Conservation (phyloP, 495 filamentous ascomycete genomes). For the Neurospora terricola region DNA sequence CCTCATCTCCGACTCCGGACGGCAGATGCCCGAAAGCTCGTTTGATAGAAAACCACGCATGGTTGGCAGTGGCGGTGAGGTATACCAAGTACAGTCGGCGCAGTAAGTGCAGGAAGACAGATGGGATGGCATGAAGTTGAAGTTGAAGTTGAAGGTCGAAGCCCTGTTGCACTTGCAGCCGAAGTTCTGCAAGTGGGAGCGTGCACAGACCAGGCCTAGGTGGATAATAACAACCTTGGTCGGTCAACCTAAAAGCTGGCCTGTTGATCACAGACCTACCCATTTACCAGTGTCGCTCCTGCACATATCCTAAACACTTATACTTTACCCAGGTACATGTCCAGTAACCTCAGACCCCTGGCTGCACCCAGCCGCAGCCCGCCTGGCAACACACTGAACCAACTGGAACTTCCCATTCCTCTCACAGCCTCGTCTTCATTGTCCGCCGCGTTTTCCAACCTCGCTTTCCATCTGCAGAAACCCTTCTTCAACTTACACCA, state of each 20-base stretch:
- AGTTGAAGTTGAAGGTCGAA: neutral
- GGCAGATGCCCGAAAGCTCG: no score
- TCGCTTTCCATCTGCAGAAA: neutral
- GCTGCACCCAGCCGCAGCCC: neutral
- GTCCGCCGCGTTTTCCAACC: neutral
- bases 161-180: neutral
- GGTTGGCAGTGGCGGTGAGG: neutral
- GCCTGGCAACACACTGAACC: neutral
- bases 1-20: no score
- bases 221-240: neutral
- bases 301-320: neutral
- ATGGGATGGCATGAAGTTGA: neutral
- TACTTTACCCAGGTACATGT: neutral
- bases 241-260: neutral
- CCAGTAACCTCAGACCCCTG: neutral
- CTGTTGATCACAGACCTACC: neutral
- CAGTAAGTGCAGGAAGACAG: neutral
- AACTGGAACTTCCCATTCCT: neutral
- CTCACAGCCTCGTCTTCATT: neutral
- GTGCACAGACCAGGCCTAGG: neutral
- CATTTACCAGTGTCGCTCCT: neutral
- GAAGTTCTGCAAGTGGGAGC: neutral
- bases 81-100: neutral
- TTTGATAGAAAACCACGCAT: neutral
- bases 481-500: neutral